phyloP scores from a whole-genome alignment of 257 asterid species.

The Solanum appendiculatum region DNA sequence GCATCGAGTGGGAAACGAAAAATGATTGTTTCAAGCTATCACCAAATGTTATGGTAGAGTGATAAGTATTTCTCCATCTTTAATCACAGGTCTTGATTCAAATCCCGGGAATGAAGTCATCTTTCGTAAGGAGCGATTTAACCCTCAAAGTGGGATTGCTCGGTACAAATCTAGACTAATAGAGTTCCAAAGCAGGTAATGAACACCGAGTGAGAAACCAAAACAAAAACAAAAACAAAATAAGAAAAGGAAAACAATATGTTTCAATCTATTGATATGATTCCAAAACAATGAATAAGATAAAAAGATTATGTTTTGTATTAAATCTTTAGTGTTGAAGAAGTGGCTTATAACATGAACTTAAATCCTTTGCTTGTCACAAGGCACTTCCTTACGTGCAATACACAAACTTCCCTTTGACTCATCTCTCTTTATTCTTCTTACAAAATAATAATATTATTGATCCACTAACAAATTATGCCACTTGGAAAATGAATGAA shows the following conservation, averaged over 20 bases:
- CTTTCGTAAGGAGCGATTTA: background rate
- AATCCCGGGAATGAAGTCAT: background rate
- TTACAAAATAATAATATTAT: background rate
- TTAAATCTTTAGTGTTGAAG: background rate
- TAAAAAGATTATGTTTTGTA: background rate
- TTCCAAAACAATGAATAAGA: background rate
- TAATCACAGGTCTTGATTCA: background rate
- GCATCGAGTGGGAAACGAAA: background rate
- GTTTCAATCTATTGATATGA: background rate
- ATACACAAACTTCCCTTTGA: background rate
- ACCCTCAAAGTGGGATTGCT: fast-evolving
- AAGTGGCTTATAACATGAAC: background rate
- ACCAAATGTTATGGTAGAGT: background rate
- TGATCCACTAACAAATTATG: background rate
- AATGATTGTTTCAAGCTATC: background rate
- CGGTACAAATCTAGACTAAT: background rate
- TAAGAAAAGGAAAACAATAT: background rate
- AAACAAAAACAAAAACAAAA: background rate
- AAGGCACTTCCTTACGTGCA: background rate
- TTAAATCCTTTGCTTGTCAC: background rate
- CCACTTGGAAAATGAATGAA: background rate
- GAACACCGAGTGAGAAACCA: background rate
- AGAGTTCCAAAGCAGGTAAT: background rate
- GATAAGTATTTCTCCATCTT: background rate
- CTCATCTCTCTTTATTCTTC: background rate